A percentile compares a stretch with the other conserved stretches of the same genome.
Evolutionary conservation across 139 green algal genomes (phyloP).

Genomic region (Diplosphaera chodatii): DNA sequence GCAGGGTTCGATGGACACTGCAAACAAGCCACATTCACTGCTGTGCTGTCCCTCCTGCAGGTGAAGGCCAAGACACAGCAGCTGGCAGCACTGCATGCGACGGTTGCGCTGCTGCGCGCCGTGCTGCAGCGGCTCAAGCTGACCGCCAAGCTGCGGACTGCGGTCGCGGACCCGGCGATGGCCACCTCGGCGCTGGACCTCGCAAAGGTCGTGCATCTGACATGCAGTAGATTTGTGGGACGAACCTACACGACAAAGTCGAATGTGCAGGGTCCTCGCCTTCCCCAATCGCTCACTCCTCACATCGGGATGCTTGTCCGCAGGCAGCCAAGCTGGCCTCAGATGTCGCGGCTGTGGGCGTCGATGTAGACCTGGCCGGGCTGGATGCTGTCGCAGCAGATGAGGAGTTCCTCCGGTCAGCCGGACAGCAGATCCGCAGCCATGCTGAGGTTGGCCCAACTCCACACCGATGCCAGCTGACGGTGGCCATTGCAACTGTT

Average conservation of each 20-base stretch:
- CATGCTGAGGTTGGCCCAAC: slow-evolving; percentile 63
- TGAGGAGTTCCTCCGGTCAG: slow-evolving; percentile 43
- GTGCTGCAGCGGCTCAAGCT: slow-evolving; percentile 65
- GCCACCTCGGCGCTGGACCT: slow-evolving; percentile 48
- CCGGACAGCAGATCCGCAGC: slow-evolving; percentile 32
- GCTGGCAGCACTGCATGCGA: slow-evolving; percentile 43
- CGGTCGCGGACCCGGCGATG: background rate
- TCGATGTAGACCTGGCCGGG: slow-evolving; percentile 48
- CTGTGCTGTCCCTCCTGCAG: no score
- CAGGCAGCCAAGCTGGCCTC: slow-evolving; percentile 73
- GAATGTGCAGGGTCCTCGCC: no score
- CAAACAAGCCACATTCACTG: no score
- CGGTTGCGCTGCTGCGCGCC: slow-evolving; percentile 60
- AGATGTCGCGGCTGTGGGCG: slow-evolving; percentile 50
- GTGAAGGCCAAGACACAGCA: slow-evolving; percentile 20
- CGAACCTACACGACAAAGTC: no score
- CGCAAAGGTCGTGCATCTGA: no score
- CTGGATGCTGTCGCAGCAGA: slow-evolving; percentile 55
- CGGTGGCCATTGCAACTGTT: no score
- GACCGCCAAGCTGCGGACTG: slow-evolving; percentile 23
- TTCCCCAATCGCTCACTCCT: no score
- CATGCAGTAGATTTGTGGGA: no score
- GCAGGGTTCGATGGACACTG: no score
- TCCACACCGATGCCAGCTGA: no score
- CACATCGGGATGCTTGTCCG: no score